Evolutionary conservation across 2,329 filamentous ascomycete genomes (phyloP).

Genomic region (Tolypocladium guangdongense): DNA sequence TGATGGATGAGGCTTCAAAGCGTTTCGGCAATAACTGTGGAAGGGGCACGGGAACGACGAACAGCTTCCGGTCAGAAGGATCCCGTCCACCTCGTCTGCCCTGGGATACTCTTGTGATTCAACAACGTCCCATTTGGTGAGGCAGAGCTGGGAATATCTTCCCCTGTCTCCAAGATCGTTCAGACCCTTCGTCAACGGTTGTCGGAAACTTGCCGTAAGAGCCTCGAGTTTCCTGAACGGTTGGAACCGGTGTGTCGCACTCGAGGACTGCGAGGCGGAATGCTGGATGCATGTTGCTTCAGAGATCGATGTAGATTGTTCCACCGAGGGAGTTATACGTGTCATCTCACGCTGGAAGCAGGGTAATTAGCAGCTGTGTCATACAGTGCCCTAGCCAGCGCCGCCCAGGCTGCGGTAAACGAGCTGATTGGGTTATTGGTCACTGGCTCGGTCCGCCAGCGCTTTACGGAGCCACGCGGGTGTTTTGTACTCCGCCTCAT

Average conservation of each 20-base stretch:
- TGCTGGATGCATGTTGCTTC: not conserved
- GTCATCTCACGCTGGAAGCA: too few relatives aligned
- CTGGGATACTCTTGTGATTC: constrained; percentile 15
- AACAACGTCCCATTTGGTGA: constrained; percentile 20
- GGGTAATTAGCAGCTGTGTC: not conserved
- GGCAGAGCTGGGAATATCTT: constrained; percentile 11
- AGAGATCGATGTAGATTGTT: not conserved
- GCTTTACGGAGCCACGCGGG: not conserved
- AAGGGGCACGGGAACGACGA: constrained; percentile 2
- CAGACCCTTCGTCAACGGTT: constrained; percentile 15
- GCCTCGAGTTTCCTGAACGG: constrained; percentile 13
- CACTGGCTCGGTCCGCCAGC: not conserved
- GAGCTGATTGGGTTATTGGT: not conserved
- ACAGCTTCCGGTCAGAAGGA: constrained; percentile 24
- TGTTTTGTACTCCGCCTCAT: too few relatives aligned
- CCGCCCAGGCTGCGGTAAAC: not conserved
- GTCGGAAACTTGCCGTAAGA: constrained; percentile 19
- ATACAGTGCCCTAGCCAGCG: not conserved
- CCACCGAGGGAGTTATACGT: not conserved
- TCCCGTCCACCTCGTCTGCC: constrained; percentile 15
- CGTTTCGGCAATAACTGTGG: not conserved
- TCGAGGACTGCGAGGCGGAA: constrained; percentile 17
- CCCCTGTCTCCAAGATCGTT: constrained; percentile 8
- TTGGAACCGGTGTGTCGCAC: constrained; percentile 19
- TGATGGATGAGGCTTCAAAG: not conserved